Evolutionary conservation across 306 rosid genomes (phyloP).

Genomic region (Vicia faba): DNA sequence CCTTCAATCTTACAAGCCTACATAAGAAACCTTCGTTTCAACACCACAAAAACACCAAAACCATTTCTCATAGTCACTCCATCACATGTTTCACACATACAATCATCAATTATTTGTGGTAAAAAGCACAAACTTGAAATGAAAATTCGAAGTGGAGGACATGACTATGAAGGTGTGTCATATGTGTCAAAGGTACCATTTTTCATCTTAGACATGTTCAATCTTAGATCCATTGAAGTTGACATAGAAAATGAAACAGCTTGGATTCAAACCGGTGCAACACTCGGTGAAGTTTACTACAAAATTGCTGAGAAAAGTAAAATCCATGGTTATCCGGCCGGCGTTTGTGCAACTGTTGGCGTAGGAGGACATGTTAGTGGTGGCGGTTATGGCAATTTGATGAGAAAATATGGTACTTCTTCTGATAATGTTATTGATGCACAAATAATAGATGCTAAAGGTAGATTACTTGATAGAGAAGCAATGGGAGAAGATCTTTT

Average conservation of each 20-base stretch:
- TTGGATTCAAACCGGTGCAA: constrained; percentile 57
- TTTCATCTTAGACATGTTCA: constrained; percentile 62
- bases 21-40: constrained; percentile 67
- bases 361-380: constrained; percentile 66
- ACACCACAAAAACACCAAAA: constrained; percentile 52
- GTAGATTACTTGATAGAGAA: constrained; percentile 49
- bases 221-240: constrained; percentile 46
- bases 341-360: constrained; percentile 58
- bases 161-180: constrained; percentile 61
- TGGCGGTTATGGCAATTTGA: constrained; percentile 57
- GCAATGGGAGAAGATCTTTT: constrained; percentile 64
- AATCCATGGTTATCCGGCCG: constrained; percentile 54
- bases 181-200: constrained; percentile 50
- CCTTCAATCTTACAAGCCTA: constrained; percentile 53
- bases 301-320: constrained; percentile 47
- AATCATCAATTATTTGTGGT: constrained; percentile 49
- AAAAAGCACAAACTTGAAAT: constrained; percentile 44
- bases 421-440: constrained; percentile 60
- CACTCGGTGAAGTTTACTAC: constrained; percentile 58
- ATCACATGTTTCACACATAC: constrained; percentile 49
- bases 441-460: constrained; percentile 44
- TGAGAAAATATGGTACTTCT: constrained; percentile 59
- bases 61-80: constrained; percentile 58
- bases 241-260: constrained; percentile 42
- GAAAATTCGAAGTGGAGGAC: constrained; percentile 65